Conservation (phyloP, 2,329 filamentous ascomycete species). For the Aspergillus sp. region DNA sequence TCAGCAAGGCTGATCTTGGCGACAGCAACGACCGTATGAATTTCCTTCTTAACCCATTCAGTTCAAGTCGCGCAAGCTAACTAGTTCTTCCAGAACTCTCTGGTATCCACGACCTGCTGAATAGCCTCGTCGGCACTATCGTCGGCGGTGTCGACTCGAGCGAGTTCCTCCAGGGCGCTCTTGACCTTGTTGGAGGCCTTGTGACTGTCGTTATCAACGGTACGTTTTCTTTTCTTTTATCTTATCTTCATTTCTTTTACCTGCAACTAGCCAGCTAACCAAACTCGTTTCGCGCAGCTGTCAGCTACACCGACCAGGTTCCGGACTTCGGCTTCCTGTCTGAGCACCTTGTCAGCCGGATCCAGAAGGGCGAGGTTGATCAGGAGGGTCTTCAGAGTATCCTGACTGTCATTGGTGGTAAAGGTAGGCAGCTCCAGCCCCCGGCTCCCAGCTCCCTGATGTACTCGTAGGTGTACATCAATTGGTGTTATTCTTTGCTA, state of each 20-base stretch:
- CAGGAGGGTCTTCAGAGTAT: slow-evolving; percentile 14
- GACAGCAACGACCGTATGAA: background rate
- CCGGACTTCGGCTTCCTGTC: slow-evolving; percentile 19
- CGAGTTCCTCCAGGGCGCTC: slow-evolving; percentile 8
- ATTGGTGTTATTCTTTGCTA: background rate
- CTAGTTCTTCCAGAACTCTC: background rate
- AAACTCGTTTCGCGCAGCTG: slow-evolving; percentile 5
- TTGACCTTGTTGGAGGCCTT: slow-evolving; percentile 8
- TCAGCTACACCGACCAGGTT: slow-evolving; percentile 3
- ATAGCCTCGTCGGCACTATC: background rate
- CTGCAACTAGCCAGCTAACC: background rate
- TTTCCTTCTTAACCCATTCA: background rate
- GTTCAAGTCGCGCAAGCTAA: background rate
- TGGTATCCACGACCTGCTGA: slow-evolving; percentile 1
- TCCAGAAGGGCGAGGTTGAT: slow-evolving; percentile 16
- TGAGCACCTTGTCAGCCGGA: slow-evolving; percentile 11
- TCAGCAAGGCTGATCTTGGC: background rate
- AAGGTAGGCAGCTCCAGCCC: too few relatives aligned
- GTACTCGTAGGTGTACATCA: too few relatives aligned
- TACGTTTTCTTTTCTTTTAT: slow-evolving; percentile 12
- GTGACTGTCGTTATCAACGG: slow-evolving; percentile 18
- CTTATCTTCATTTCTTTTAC: background rate
- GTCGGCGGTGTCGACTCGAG: slow-evolving; percentile 5
- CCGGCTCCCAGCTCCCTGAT: too few relatives aligned
- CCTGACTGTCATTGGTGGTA: slow-evolving; percentile 9